These are phyloP conservation scores for Elaphomyces granulatus DNA, from an alignment of 495 filamentous ascomycete species.

Conservation along the genomic window DNA sequence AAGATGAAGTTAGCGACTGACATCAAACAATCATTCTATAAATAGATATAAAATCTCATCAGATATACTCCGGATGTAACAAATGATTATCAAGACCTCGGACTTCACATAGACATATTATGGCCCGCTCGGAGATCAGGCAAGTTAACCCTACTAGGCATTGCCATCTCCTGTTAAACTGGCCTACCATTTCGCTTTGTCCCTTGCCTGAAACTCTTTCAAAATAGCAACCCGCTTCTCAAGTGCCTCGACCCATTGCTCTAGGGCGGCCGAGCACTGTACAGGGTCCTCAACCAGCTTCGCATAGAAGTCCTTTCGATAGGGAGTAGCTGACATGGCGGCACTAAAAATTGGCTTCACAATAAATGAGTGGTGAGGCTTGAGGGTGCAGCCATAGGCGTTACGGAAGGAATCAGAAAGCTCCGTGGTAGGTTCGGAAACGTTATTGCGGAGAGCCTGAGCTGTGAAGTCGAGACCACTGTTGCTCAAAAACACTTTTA, in stretches of 20 bases:
- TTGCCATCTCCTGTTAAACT: too few species aligned
- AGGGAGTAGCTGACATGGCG: constrained; percentile 85
- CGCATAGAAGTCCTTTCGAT: constrained; percentile 75
- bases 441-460: constrained; percentile 65
- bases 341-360: constrained; percentile 80
- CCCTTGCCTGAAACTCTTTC: constrained; percentile 52
- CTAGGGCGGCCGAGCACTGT: constrained; percentile 45
- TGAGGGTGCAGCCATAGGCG: constrained; percentile 75
- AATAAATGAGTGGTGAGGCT: constrained; percentile 75
- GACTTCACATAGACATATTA: too few species aligned
- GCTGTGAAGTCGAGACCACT: constrained; percentile 90
- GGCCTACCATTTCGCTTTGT: constrained; percentile 58
- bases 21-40: background rate
- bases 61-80: too few species aligned
- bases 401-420: constrained; percentile 72
- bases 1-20: too few species aligned
- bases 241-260: constrained; percentile 56
- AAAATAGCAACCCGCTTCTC: constrained; percentile 62
- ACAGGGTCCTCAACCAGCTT: constrained; percentile 57
- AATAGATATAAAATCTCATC: background rate
- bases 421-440: constrained; percentile 50
- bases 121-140: too few species aligned
- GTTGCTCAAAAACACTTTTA: too few species aligned
- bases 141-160: too few species aligned
- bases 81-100: too few species aligned